Evolutionary conservation across 495 filamentous ascomycete species (phyloP), one percentile per base, ranked within the genome.

Genomic region (Xylaria nigripes): DNA sequence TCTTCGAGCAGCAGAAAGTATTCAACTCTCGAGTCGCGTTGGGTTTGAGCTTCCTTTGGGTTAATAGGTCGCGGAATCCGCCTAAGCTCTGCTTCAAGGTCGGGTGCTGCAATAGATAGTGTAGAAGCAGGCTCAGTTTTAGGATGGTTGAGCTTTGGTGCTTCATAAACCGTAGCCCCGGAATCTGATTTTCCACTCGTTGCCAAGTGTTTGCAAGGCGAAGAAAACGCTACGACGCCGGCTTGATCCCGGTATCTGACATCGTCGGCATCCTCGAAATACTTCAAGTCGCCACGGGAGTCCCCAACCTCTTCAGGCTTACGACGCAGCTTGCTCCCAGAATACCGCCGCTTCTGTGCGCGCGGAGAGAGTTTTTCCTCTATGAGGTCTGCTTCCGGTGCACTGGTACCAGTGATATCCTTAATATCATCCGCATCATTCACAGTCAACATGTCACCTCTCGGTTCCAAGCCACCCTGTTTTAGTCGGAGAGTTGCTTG

Each of bases 1-100:
- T 98, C 93, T 70, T 98, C 93, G n/a, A 98, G 74, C 0, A 98
- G 77, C 7, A 98, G 76, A 68, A 98, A 98, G 61, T 91, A 92
- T 64, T 95, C 87, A 22, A 93, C 86, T 15, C 92, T 79, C 15
- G 76, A 75, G 48, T 77, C 72, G 21, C 60, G 71, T 60, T 76
- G 74, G 21, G 82, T 78, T 58, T 90, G 87, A 0, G 88, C 89
- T 65, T 93, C 82, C 63, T 89, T 88, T 1, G 89, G 87, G 62
- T 93, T 92, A 51, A 81, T 45, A 62, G 74, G 67, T 45, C 74
- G 58, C 52, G 73, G 65, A 18, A 77, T 71, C 52, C 56, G 73
- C 54, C 59, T 64, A 42, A 68, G 66, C 25, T 70, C 69, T 29
- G 50, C 49, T 10, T 54, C 67, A 12, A 59, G 68, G 46, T 58